A percentile compares a stretch with the other conserved stretches of the same genome.
Conservation (phyloP, 2,329 filamentous ascomycete genomes). For the Mycosphaerella sp. region DNA sequence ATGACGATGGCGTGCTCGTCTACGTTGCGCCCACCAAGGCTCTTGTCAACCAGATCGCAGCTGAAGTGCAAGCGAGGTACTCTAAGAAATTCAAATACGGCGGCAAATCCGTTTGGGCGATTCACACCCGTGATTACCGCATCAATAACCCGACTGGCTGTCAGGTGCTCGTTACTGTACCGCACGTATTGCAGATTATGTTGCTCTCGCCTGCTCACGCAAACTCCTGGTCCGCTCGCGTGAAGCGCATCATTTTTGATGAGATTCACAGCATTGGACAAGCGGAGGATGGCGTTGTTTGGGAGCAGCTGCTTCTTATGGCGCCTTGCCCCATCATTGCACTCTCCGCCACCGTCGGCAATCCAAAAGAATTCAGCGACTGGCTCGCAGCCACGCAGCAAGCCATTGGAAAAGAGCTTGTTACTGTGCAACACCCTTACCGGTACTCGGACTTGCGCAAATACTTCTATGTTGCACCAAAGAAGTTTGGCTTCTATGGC, state of each 20-base stretch:
- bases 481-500: slow-evolving; percentile 47
- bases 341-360: slow-evolving; percentile 72
- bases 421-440: slow-evolving; percentile 61
- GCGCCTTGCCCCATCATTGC: slow-evolving; percentile 73
- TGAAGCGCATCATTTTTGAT: slow-evolving; percentile 74
- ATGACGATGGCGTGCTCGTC: slow-evolving; percentile 64
- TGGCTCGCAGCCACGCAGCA: slow-evolving; percentile 63
- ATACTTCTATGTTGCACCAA: slow-evolving; percentile 56
- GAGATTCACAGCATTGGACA: slow-evolving; percentile 77
- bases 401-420: slow-evolving; percentile 56
- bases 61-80: slow-evolving; percentile 69
- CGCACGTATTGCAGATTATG: slow-evolving; percentile 75
- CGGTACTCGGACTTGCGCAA: slow-evolving; percentile 75
- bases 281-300: slow-evolving; percentile 67
- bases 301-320: slow-evolving; percentile 70
- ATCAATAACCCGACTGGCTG: slow-evolving; percentile 68
- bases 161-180: slow-evolving; percentile 71
- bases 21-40: slow-evolving; percentile 80
- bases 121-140: slow-evolving; percentile 68
- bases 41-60: slow-evolving; percentile 75
- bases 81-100: slow-evolving; percentile 57
- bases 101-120: slow-evolving; percentile 68
- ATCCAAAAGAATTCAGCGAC: slow-evolving; percentile 61
- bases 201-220: slow-evolving; percentile 61
- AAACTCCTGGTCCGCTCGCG: slow-evolving; percentile 58